Percentiles rank a stretch among this genome's conserved stretches.
Conservation (phyloP, 768 basidiomycete species). For the Mycena crocata region DNA sequence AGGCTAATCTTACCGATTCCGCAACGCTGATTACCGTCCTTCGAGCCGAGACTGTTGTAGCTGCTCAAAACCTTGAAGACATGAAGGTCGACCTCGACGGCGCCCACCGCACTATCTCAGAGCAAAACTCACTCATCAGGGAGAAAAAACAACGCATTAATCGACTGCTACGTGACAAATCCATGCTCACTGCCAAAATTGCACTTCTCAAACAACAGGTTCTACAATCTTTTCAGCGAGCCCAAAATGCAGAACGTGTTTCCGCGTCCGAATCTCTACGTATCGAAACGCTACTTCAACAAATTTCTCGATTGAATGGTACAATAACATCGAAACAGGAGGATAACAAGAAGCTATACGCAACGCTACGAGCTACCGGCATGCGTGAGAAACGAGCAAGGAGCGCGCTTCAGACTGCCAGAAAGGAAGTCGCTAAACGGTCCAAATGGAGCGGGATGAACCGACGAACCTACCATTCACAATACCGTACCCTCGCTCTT, state of each 20-base stretch:
- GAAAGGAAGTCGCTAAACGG: neutral
- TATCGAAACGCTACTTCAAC: neutral
- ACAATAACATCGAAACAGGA: neutral
- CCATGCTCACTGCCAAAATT: neutral
- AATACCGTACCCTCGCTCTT: neutral
- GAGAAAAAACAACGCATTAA: neutral
- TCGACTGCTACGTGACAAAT: slow-evolving; percentile 2
- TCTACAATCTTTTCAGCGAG: neutral
- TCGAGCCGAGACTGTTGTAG: too few relatives aligned
- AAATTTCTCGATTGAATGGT: neutral
- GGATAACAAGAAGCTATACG: neutral
- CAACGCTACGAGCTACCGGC: neutral
- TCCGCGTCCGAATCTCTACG: neutral
- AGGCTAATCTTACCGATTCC: too few relatives aligned
- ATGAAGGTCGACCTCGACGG: too few relatives aligned
- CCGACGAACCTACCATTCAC: neutral
- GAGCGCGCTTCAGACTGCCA: neutral
- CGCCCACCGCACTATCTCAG: too few relatives aligned
- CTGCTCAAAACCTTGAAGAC: too few relatives aligned
- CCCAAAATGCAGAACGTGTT: neutral
- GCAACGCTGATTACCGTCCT: too few relatives aligned
- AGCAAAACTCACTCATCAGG: too few relatives aligned
- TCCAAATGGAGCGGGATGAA: neutral
- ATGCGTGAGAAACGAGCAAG: slow-evolving; percentile 3
- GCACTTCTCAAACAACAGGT: neutral